These are phyloP conservation scores for Kockovaella imperatae DNA, from an alignment of 768 basidiomycete species.

Conservation along the genomic window DNA sequence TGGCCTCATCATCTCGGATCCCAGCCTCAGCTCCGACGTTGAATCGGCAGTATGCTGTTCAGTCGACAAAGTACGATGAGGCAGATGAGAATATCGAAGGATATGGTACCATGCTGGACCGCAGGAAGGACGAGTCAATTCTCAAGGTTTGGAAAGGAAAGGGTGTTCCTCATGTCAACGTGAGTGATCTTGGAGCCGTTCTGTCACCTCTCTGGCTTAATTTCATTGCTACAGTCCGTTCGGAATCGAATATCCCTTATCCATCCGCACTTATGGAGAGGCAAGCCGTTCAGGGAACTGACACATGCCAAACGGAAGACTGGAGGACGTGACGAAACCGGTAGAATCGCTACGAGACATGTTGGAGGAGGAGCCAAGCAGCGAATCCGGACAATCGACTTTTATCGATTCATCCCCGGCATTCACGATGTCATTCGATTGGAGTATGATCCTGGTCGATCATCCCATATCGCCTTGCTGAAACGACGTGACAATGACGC, in stretches of 20 bases:
- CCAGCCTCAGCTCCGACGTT: neutral
- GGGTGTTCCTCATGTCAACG: neutral
- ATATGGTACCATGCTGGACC: neutral
- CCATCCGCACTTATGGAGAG: conserved; percentile 72
- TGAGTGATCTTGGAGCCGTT: neutral
- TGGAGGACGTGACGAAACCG: conserved; percentile 77
- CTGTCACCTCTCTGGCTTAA: neutral
- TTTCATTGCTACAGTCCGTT: conserved; percentile 47
- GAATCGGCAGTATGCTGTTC: neutral
- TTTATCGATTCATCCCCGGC: conserved; percentile 66
- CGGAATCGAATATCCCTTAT: conserved; percentile 80
- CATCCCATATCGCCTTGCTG: conserved; percentile 87
- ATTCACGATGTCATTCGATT: conserved; percentile 84
- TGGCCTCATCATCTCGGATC: conserved; percentile 17
- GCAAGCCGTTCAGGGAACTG: conserved; percentile 72
- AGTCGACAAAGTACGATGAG: neutral
- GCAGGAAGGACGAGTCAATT: no score
- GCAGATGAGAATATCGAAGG: neutral
- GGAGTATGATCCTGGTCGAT: conserved; percentile 92
- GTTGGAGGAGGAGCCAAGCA: conserved; percentile 86
- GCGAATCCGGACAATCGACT: conserved; percentile 80
- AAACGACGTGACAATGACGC: conserved; percentile 52
- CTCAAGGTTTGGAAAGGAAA: no score
- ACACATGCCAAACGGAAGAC: conserved; percentile 73
- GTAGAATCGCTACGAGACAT: conserved; percentile 77